These are phyloP conservation scores for Metschnikowia amazonensis DNA, from an alignment of 805 yeast genomes.

Conservation along the genomic window DNA sequence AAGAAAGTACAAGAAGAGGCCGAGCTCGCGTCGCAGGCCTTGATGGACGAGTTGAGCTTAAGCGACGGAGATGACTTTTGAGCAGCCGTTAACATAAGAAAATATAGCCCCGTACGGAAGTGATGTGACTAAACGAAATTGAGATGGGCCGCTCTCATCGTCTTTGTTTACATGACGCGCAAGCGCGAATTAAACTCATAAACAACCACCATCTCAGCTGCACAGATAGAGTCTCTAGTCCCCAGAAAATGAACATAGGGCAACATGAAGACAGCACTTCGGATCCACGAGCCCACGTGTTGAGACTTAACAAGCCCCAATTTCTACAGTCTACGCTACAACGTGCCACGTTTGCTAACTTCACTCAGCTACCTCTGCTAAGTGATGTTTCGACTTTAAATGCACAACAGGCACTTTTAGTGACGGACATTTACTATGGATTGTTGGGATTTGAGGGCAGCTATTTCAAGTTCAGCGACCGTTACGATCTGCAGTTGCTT, in stretches of 20 bases:
- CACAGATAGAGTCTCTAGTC: slow-evolving; percentile 4
- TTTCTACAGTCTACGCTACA: slow-evolving; percentile 6
- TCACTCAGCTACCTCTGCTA: slow-evolving; percentile 8
- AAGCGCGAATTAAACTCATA: slow-evolving; percentile 2
- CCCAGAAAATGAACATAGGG: slow-evolving; percentile 1
- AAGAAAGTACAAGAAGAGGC: slow-evolving; percentile 68
- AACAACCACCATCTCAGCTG: slow-evolving; percentile 3
- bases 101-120: too few relatives aligned
- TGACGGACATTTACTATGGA: slow-evolving; percentile 65
- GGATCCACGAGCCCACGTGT: background rate
- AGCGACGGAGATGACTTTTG: slow-evolving; percentile 12
- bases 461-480: slow-evolving; percentile 64
- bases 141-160: background rate
- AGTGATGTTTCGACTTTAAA: slow-evolving; percentile 41
- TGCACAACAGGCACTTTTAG: slow-evolving; percentile 69
- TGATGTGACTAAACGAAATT: too few relatives aligned
- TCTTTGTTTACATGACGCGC: slow-evolving; percentile 7
- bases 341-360: background rate
- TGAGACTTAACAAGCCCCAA: slow-evolving; percentile 8
- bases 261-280: slow-evolving; percentile 3
- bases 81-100: background rate
- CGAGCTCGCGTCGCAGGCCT: slow-evolving; percentile 43
- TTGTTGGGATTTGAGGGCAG: slow-evolving; percentile 74
- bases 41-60: slow-evolving; percentile 23
- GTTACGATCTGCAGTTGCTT: slow-evolving; percentile 45